Evolutionary conservation across 441 rosid genomes (phyloP).

Genomic region (Geranium incanum): DNA sequence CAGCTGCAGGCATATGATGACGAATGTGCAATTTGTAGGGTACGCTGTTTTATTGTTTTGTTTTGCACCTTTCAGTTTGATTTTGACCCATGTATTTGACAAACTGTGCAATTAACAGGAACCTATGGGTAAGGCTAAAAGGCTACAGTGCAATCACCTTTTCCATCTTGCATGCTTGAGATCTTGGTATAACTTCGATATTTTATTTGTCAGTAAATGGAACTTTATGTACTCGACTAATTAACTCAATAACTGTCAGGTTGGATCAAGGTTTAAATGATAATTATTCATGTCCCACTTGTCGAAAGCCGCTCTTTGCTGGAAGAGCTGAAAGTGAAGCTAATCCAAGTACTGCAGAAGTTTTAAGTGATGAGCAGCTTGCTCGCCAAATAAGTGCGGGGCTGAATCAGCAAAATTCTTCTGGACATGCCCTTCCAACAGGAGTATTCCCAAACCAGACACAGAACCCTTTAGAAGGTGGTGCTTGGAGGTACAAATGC

Average conservation of each 20-base stretch:
- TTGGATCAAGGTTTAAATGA: conserved; percentile 97
- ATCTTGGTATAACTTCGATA: conserved; percentile 64
- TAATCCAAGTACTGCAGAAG: conserved; percentile 38
- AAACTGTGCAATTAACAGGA: conserved; percentile 51
- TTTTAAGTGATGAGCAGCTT: conserved; percentile 64
- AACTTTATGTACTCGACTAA: conserved; percentile 26
- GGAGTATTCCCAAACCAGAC: conserved; percentile 63
- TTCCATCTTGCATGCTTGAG: conserved; percentile 97
- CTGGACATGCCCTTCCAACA: conserved; percentile 44
- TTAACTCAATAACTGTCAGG: conserved; percentile 45
- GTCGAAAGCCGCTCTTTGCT: conserved; percentile 91
- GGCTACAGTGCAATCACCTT: conserved; percentile 81
- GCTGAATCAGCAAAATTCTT: conserved; percentile 50
- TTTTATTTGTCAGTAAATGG: conserved; percentile 19
- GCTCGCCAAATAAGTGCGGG: conserved; percentile 63
- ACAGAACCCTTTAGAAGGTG: conserved; percentile 53
- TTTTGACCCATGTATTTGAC: conserved; percentile 19
- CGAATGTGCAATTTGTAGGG: conserved; percentile 99
- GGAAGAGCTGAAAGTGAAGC: conserved; percentile 60
- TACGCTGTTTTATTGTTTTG: conserved; percentile 35
- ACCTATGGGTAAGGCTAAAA: conserved; percentile 99
- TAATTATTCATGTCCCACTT: conserved; percentile 86
- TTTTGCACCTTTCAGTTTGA: conserved; percentile 13
- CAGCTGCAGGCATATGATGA: conserved; percentile 84
- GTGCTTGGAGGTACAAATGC: conserved; percentile 66